phyloP scores from a whole-genome alignment of 2,329 filamentous ascomycete species.

The Fonsecaea multimorphosa region DNA sequence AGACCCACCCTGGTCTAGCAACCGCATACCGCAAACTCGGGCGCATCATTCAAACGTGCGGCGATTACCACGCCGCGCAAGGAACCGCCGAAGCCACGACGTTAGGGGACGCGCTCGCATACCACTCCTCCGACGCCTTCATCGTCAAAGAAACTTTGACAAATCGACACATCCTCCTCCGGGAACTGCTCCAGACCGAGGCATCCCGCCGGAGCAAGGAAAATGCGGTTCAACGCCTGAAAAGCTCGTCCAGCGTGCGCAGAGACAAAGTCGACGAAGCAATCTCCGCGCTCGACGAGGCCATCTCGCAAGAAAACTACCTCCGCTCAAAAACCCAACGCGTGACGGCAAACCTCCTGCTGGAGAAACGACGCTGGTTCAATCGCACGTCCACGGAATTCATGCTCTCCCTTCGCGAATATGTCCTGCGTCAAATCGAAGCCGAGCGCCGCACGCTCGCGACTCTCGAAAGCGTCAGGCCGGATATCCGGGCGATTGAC shows the following conservation, averaged over 20 bases:
- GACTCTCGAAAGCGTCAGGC: slow-evolving; percentile 88
- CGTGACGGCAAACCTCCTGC: slow-evolving; percentile 85
- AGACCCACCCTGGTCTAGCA: slow-evolving; percentile 83
- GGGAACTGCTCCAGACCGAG: slow-evolving; percentile 90
- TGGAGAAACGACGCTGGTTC: slow-evolving; percentile 92
- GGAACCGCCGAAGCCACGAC: slow-evolving; percentile 96
- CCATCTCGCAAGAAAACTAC: slow-evolving; percentile 78
- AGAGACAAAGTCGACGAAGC: slow-evolving; percentile 97
- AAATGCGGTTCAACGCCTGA: slow-evolving; percentile 84
- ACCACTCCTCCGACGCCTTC: slow-evolving; percentile 93
- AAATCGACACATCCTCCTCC: slow-evolving; percentile 93
- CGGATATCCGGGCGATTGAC: slow-evolving; percentile 92
- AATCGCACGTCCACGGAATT: slow-evolving; percentile 83
- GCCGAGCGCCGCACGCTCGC: slow-evolving; percentile 89
- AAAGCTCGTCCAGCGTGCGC: slow-evolving; percentile 82
- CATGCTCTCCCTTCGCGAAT: slow-evolving; percentile 83
- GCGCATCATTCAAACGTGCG: slow-evolving; percentile 88
- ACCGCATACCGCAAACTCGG: slow-evolving; percentile 95
- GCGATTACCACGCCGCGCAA: slow-evolving; percentile 94
- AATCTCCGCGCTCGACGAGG: slow-evolving; percentile 88
- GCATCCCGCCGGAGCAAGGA: slow-evolving; percentile 82
- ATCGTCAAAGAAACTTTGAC: slow-evolving; percentile 98
- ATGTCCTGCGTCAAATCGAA: slow-evolving; percentile 92
- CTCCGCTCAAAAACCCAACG: slow-evolving; percentile 84
- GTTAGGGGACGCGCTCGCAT: slow-evolving; percentile 88